Conservation (phyloP, 176 grass and related monocot species). For the Paspalum vaginatum region DNA sequence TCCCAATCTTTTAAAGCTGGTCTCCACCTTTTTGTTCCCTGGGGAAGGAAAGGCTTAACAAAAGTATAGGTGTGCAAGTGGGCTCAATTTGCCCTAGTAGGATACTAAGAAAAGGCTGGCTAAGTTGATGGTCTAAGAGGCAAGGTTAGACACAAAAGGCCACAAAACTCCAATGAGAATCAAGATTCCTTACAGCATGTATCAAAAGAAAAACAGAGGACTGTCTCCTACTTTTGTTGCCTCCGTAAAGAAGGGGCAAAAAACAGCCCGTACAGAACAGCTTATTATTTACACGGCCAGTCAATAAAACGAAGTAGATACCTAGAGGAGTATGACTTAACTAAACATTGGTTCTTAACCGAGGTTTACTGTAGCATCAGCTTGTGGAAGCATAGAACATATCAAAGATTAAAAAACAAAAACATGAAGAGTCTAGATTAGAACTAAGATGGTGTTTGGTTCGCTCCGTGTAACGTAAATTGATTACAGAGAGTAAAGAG, state of each 20-base stretch:
- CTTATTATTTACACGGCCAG: constrained; percentile 33
- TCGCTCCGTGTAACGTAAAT: too few species aligned
- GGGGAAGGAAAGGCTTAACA: constrained; percentile 45
- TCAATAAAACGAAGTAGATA: constrained; percentile 50
- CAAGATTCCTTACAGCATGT: constrained; percentile 53
- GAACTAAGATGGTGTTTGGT: too few species aligned
- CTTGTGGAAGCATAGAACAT: constrained; percentile 24
- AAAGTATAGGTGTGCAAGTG: constrained; percentile 51
- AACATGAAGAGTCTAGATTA: constrained; percentile 46
- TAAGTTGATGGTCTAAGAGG: constrained; percentile 56
- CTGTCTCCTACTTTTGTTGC: constrained; percentile 51
- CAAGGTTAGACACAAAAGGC: constrained; percentile 43
- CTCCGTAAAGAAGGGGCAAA: constrained; percentile 25
- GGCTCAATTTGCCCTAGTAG: constrained; percentile 46
- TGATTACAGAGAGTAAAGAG: too few species aligned
- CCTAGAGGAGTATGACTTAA: constrained; percentile 42
- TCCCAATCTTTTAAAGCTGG: constrained; percentile 55
- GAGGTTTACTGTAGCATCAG: constrained; percentile 20
- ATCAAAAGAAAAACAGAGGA: constrained; percentile 43
- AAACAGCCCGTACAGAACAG: constrained; percentile 31
- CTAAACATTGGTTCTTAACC: constrained; percentile 38
- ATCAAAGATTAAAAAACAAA: constrained; percentile 35
- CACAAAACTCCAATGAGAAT: constrained; percentile 54
- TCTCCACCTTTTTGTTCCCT: constrained; percentile 63
- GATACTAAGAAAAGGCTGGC: constrained; percentile 51